phyloP scores from a whole-genome alignment of 768 basidiomycete genomes.

The Cystofilobasidium capitatum region DNA sequence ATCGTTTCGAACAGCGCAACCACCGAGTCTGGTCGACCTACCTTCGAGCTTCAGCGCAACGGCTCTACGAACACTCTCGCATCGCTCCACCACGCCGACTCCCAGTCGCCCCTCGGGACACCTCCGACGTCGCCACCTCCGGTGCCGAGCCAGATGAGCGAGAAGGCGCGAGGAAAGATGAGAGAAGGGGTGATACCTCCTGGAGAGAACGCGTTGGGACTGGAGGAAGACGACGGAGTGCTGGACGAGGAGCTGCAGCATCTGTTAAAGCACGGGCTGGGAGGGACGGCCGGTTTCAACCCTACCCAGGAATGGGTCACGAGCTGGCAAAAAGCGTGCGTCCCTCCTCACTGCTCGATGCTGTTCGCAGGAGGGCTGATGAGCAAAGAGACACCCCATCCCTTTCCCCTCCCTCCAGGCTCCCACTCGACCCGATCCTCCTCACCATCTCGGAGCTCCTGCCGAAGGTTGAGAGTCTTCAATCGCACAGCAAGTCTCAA shows the following conservation, averaged over 20 bases:
- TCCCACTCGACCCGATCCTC: conserved; percentile 81
- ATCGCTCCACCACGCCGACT: background rate
- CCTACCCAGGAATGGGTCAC: conserved; percentile 98
- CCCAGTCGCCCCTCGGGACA: background rate
- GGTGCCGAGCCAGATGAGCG: conserved; percentile 46
- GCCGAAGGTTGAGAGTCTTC: conserved; percentile 72
- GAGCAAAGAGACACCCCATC: background rate
- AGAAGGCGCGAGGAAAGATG: conserved; percentile 89
- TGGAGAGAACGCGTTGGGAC: background rate
- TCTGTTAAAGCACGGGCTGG: conserved; percentile 39
- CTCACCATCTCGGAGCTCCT: conserved; percentile 77
- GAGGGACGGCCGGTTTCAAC: conserved; percentile 66
- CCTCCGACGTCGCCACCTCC: background rate
- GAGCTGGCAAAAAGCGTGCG: conserved; percentile 85
- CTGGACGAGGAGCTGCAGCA: conserved; percentile 48
- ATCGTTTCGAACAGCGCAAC: background rate
- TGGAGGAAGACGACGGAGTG: conserved; percentile 6
- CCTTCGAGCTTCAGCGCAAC: conserved; percentile 3
- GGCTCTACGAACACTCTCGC: background rate
- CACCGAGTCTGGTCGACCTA: background rate
- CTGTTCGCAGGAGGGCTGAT: no score
- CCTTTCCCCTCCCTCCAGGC: conserved; percentile 43
- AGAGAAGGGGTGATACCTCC: conserved; percentile 43
- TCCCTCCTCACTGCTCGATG: conserved; percentile 1
- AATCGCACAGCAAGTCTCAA: conserved; percentile 46